A percentile compares a stretch with the other conserved stretches of the same genome.
Evolutionary conservation across 2,329 filamentous ascomycete genomes (phyloP).

Genomic region (Ophiobolus disseminans): DNA sequence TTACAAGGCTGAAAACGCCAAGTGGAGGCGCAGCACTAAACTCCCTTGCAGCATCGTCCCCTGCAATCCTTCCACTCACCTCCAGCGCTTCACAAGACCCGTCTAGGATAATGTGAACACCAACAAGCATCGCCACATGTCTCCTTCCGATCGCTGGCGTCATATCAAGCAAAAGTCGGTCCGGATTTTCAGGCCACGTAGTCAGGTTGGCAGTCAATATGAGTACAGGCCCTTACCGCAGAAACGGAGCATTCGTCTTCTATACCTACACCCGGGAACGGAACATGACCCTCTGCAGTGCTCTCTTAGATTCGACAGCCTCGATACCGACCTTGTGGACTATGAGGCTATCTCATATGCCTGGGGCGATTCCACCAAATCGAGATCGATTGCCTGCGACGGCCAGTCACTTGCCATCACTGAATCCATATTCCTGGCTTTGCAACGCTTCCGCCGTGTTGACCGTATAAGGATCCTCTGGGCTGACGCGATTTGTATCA

Average conservation of each 20-base stretch:
- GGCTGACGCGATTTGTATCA: background rate
- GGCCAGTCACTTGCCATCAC: background rate
- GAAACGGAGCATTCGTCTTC: background rate
- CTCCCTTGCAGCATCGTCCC: too few relatives aligned
- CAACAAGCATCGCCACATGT: background rate
- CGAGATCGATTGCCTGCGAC: background rate
- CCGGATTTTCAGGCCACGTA: background rate
- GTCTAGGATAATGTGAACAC: background rate
- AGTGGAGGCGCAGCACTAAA: too few relatives aligned
- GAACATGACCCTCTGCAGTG: background rate
- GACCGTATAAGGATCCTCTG: background rate
- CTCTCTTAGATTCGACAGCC: background rate
- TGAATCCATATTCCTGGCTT: slow-evolving; percentile 2
- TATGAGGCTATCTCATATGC: slow-evolving; percentile 22
- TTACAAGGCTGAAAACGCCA: too few relatives aligned
- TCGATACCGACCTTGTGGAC: background rate
- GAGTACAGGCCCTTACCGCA: background rate
- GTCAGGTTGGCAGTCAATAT: background rate
- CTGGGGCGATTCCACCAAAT: slow-evolving; percentile 10
- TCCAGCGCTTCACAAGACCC: too few relatives aligned
- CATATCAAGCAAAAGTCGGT: background rate
- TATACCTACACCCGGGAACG: background rate
- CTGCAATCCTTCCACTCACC: too few relatives aligned
- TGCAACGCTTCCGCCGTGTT: background rate
- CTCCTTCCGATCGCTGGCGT: background rate